These are phyloP conservation scores for Neotropicomus parvogracilis DNA, from an alignment of 1,284 basidiomycete species.

Conservation along the genomic window DNA sequence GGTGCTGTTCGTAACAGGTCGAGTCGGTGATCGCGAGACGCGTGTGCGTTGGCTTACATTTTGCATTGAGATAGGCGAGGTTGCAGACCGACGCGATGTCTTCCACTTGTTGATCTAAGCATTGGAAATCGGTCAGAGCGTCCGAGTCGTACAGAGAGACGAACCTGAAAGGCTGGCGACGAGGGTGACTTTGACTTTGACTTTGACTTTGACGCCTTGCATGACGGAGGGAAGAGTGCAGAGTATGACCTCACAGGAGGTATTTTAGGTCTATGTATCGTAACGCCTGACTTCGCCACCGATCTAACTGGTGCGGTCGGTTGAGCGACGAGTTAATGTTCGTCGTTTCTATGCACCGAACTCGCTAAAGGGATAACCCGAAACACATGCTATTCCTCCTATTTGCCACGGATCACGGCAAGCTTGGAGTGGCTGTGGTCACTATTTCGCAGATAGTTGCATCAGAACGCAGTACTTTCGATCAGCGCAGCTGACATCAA, in stretches of 20 bases:
- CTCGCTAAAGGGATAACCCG: too few relatives aligned
- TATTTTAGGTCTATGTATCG: background rate
- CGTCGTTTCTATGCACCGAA: too few relatives aligned
- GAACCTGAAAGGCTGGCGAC: conserved; percentile 3
- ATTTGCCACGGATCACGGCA: too few relatives aligned
- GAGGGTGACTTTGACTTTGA: conserved; percentile 1
- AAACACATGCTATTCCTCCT: background rate
- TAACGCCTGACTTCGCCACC: too few relatives aligned
- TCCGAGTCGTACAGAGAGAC: background rate
- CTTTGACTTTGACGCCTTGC: conserved; percentile 2
- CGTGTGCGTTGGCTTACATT: conserved; percentile 1
- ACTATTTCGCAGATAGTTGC: too few relatives aligned
- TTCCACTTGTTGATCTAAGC: conserved; percentile 4
- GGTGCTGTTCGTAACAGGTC: background rate
- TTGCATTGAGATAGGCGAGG: background rate
- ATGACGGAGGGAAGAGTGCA: background rate
- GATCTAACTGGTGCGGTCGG: too few relatives aligned
- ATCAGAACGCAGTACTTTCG: too few relatives aligned
- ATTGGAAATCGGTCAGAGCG: too few relatives aligned
- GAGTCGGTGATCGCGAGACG: too few relatives aligned
- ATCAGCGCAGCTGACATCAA: too few relatives aligned
- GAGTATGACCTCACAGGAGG: background rate
- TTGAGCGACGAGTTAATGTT: too few relatives aligned
- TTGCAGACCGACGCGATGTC: background rate
- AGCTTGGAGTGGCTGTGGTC: too few relatives aligned